Conservation (phyloP, 129 eudicot genomes). For the Centaurea solstitialis region DNA sequence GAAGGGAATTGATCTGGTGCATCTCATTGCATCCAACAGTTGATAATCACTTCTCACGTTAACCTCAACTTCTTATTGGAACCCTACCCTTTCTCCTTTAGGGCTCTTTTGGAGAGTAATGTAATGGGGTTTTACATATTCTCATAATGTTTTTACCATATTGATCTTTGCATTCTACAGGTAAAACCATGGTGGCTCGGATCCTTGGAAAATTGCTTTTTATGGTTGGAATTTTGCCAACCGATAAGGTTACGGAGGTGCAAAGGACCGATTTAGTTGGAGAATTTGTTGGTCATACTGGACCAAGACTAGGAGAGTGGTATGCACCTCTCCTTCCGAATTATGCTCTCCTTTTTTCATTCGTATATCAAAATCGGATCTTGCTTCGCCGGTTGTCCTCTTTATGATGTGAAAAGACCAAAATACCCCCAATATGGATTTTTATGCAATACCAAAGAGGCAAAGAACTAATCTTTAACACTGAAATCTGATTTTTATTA, state of each 20-base stretch:
- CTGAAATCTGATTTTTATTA: neutral
- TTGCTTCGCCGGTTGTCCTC: neutral
- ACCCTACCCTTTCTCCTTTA: neutral
- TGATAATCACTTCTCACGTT: no score
- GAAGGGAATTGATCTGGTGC: no score
- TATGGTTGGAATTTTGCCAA: constrained; percentile 82
- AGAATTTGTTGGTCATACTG: constrained; percentile 95
- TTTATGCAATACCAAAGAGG: neutral
- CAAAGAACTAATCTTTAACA: neutral
- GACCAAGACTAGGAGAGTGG: constrained; percentile 91
- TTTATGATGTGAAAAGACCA: neutral
- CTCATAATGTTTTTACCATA: neutral
- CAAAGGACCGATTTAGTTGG: constrained; percentile 94
- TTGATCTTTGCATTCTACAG: constrained; percentile 33
- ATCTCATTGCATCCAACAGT: no score
- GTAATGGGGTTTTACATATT: neutral
- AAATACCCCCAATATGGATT: neutral
- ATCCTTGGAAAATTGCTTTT: constrained; percentile 79
- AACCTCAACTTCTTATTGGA: no score
- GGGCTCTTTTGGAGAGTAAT: neutral
- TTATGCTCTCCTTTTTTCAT: neutral
- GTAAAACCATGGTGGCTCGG: constrained; percentile 96
- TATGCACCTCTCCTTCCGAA: constrained; percentile 24
- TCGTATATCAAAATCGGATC: neutral
- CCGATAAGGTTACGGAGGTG: constrained; percentile 86